phyloP scores from a whole-genome alignment of 2,329 filamentous ascomycete genomes.

The Aureobasidium sp. region DNA sequence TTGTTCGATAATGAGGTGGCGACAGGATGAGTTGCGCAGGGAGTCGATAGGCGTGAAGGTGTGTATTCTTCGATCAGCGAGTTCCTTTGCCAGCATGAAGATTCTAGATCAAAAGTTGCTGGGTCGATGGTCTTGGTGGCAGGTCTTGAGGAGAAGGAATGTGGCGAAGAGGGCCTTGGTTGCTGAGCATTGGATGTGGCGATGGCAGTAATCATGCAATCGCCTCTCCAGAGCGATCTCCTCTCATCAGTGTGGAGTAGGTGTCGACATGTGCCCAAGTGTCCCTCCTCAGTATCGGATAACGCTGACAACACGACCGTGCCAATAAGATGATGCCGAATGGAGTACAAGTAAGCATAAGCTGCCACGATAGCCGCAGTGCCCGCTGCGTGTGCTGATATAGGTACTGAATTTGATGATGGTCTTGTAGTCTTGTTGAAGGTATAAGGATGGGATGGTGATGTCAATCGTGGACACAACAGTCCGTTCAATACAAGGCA shows the following conservation, averaged over 20 bases:
- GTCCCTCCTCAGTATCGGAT: neutral
- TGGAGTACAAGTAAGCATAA: neutral
- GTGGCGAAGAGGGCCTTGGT: neutral
- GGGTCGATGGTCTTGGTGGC: neutral
- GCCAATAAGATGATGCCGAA: neutral
- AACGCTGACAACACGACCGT: constrained; percentile 1
- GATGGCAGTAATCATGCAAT: constrained; percentile 6
- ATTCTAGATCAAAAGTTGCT: neutral
- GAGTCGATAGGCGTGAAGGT: neutral
- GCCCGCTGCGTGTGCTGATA: neutral
- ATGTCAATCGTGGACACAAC: neutral
- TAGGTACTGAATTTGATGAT: too few species aligned
- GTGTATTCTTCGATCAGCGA: neutral
- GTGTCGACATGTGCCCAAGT: neutral
- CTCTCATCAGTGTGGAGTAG: constrained; percentile 1
- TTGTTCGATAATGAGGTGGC: neutral
- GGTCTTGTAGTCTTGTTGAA: neutral
- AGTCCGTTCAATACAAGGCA: constrained; percentile 9
- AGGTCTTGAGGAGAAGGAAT: neutral
- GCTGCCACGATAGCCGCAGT: constrained; percentile 11
- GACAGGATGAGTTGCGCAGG: neutral
- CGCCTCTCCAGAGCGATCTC: neutral
- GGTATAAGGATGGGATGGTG: neutral
- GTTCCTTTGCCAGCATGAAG: neutral
- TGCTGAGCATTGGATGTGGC: neutral